These are phyloP conservation scores for Amoebophrya sp. DNA, from an alignment of 169 alveolate species.

Conservation along the genomic window DNA sequence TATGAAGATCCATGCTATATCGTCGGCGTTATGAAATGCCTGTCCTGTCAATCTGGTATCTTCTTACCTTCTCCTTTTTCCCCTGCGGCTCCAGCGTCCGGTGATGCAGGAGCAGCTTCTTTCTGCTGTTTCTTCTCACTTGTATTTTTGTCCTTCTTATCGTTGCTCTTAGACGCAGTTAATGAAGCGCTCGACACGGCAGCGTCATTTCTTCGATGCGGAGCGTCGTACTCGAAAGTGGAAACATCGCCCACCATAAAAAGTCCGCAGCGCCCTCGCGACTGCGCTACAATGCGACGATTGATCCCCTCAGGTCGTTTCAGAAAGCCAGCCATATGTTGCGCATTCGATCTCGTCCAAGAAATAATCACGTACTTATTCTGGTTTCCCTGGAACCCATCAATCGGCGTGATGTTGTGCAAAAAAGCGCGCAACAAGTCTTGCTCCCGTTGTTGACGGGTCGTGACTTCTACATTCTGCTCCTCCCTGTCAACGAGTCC, in stretches of 20 bases:
- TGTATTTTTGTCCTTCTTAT: no score
- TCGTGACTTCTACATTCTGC: background rate
- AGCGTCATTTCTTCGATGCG: no score
- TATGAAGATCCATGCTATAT: no score
- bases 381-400: background rate
- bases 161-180: no score
- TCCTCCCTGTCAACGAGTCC: background rate
- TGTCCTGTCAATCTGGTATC: no score
- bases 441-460: background rate
- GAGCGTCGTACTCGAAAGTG: background rate
- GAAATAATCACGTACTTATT: background rate
- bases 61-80: no score
- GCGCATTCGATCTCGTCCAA: background rate
- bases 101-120: no score
- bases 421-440: background rate
- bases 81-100: no score
- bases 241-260: background rate
- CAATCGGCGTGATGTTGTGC: background rate
- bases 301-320: background rate
- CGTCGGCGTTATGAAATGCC: no score
- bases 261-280: background rate
- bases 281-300: background rate
- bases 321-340: background rate
- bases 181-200: no score
- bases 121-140: no score